Evolutionary conservation across 225 moss, liverwort and hornwort genomes (phyloP).

Genomic region (Rhytidiadelphus loreus): DNA sequence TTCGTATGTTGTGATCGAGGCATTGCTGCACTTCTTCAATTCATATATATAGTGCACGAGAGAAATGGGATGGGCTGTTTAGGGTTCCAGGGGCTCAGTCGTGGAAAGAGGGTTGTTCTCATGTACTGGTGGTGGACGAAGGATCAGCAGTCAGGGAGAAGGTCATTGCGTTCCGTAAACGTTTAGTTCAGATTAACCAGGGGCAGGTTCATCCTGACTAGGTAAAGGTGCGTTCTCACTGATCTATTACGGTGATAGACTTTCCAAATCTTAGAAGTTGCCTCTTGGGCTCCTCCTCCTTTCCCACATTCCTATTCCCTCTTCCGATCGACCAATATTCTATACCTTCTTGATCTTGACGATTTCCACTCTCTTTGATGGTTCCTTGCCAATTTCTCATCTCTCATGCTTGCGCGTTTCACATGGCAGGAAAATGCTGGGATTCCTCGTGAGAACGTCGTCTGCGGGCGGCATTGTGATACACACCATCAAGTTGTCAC

Average conservation of each 20-base stretch:
- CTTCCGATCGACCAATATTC: neutral
- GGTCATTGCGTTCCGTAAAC: conserved; percentile 11
- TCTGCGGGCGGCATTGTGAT: neutral
- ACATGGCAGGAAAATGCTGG: neutral
- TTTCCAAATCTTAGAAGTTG: conserved; percentile 17
- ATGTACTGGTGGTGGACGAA: neutral
- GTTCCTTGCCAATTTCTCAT: neutral
- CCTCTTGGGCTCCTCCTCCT: conserved; percentile 13
- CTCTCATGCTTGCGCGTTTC: neutral
- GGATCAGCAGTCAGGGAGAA: conserved; percentile 13
- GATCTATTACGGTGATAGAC: neutral
- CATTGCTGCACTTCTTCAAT: neutral
- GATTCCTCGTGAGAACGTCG: neutral
- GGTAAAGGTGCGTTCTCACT: neutral
- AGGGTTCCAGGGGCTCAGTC: neutral
- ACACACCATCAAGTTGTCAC: neutral
- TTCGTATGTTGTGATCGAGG: neutral
- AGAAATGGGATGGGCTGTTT: neutral
- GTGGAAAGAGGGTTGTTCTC: conserved; percentile 11
- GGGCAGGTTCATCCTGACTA: neutral
- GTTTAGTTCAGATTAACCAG: neutral
- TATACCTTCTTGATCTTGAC: neutral
- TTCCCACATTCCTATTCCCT: neutral
- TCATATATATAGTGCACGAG: neutral
- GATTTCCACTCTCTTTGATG: neutral